Percentiles rank a stretch among this genome's conserved stretches.
These are phyloP conservation scores for Aspergillus latus DNA, from an alignment of 2,329 filamentous ascomycete species.

Conservation along the genomic window DNA sequence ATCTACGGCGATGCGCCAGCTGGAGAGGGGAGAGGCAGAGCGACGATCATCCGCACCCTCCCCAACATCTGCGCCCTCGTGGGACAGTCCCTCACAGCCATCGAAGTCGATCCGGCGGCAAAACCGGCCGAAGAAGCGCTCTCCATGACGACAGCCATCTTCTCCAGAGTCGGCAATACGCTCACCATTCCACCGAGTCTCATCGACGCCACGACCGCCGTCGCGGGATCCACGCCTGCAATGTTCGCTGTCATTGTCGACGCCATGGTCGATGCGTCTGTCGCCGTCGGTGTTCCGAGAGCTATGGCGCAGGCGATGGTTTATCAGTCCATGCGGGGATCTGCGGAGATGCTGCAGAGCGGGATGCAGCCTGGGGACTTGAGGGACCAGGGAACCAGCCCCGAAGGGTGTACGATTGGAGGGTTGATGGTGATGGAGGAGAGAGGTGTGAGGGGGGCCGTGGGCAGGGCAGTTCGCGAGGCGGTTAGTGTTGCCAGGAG, in stretches of 20 bases:
- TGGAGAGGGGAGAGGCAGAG: slow-evolving; percentile 18
- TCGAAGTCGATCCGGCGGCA: slow-evolving; percentile 46
- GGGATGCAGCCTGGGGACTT: slow-evolving; percentile 62
- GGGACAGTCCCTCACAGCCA: slow-evolving; percentile 50
- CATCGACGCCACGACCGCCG: slow-evolving; percentile 59
- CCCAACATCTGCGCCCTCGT: slow-evolving; percentile 49
- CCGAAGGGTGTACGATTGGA: slow-evolving; percentile 63
- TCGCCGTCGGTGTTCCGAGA: slow-evolving; percentile 62
- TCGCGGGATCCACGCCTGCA: slow-evolving; percentile 62
- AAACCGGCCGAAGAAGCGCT: slow-evolving; percentile 36
- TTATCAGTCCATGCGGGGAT: slow-evolving; percentile 62
- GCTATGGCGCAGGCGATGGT: slow-evolving; percentile 62
- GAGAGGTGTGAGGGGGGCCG: slow-evolving; percentile 53
- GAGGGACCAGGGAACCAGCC: slow-evolving; percentile 61
- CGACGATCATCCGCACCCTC: slow-evolving; percentile 42
- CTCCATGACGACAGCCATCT: slow-evolving; percentile 36
- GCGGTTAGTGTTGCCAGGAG: slow-evolving; percentile 56
- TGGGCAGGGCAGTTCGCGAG: slow-evolving; percentile 58
- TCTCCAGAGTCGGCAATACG: slow-evolving; percentile 51
- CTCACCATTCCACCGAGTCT: slow-evolving; percentile 52
- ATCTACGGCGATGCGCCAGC: slow-evolving; percentile 31
- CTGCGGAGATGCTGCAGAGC: slow-evolving; percentile 56
- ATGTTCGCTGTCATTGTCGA: slow-evolving; percentile 62
- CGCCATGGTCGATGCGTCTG: slow-evolving; percentile 60
- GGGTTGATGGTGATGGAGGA: slow-evolving; percentile 62